phyloP scores from a whole-genome alignment of 1,284 basidiomycete genomes.

The Butyriboletus appendiculatus region DNA sequence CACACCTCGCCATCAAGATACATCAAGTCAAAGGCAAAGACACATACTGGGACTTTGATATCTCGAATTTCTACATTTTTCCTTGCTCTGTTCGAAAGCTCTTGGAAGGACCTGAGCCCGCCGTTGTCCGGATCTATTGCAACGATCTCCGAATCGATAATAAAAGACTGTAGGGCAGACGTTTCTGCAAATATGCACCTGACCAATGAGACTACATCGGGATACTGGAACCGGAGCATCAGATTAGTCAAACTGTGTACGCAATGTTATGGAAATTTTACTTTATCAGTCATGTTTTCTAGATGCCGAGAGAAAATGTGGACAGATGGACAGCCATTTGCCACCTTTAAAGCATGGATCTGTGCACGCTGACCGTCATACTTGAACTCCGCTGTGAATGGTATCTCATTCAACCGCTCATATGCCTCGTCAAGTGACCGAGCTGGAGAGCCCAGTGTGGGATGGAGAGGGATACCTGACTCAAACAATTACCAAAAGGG shows the following conservation, averaged over 20 bases:
- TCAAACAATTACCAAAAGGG: constrained; percentile 10
- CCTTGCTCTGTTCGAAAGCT: constrained; percentile 81
- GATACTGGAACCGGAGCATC: constrained; percentile 62
- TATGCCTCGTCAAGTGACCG: constrained; percentile 87
- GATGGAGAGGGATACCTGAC: constrained; percentile 67
- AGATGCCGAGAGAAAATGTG: constrained; percentile 88
- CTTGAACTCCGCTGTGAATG: constrained; percentile 83
- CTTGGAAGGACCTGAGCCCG: constrained; percentile 79
- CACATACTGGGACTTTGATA: constrained; percentile 80
- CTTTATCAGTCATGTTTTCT: constrained; percentile 91
- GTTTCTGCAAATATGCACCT: constrained; percentile 45
- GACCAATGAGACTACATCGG: constrained; percentile 74
- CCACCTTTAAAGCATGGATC: constrained; percentile 65
- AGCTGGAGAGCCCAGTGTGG: constrained; percentile 80
- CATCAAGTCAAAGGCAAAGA: constrained; percentile 93
- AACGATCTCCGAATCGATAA: constrained; percentile 84
- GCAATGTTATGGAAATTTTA: constrained; percentile 29
- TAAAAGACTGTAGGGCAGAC: constrained; percentile 66
- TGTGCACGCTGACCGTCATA: constrained; percentile 90
- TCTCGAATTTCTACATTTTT: constrained; percentile 84
- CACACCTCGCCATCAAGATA: constrained; percentile 78
- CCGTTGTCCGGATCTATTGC: constrained; percentile 72
- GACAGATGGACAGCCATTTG: constrained; percentile 48
- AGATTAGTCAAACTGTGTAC: constrained; percentile 6
- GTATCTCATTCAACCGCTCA: constrained; percentile 61